Evolutionary conservation across 108 stramenopile species (phyloP).

Genomic region (Nitzschia putrida): DNA sequence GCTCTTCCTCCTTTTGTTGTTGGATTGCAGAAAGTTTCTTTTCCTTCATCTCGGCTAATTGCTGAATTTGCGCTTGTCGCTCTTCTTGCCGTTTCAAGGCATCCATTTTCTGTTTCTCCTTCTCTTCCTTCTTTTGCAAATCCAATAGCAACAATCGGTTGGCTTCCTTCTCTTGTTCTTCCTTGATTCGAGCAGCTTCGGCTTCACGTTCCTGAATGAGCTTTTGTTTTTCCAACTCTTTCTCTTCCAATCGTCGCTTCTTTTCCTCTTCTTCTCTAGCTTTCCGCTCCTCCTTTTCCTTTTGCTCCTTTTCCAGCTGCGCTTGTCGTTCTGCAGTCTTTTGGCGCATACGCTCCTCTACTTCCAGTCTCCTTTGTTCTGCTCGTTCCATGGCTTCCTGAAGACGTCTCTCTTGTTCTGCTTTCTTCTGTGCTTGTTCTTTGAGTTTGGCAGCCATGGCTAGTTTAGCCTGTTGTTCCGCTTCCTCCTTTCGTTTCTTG

Average conservation of each 20-base stretch:
- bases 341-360: conserved; percentile 10
- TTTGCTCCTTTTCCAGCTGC: conserved; percentile 5
- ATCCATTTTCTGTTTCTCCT: conserved; percentile 7
- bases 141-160: not conserved
- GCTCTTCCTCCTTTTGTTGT: conserved; percentile 1
- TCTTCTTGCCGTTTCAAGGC: conserved; percentile 11
- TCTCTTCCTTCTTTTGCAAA: conserved; percentile 5
- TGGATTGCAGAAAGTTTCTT: not conserved
- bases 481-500: conserved; percentile 3
- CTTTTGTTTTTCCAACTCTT: not conserved
- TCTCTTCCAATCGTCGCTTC: conserved; percentile 3
- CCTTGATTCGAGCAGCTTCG: not conserved
- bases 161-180: conserved; percentile 2
- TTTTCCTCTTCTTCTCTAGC: conserved; percentile 5
- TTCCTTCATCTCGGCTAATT: conserved; percentile 2
- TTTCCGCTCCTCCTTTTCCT: not conserved
- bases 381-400: conserved; percentile 5
- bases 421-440: conserved; percentile 19
- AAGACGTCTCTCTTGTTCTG: conserved; percentile 9
- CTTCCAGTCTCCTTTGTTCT: conserved; percentile 6
- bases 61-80: conserved; percentile 10
- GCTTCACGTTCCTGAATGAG: not conserved
- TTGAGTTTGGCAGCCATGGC: conserved; percentile 6
- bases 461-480: not conserved
- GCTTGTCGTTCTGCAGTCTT: conserved; percentile 14